Evolutionary conservation across 1,139 yeast species (phyloP).

Genomic region (Hyphopichia wangnamkhiaoensis): DNA sequence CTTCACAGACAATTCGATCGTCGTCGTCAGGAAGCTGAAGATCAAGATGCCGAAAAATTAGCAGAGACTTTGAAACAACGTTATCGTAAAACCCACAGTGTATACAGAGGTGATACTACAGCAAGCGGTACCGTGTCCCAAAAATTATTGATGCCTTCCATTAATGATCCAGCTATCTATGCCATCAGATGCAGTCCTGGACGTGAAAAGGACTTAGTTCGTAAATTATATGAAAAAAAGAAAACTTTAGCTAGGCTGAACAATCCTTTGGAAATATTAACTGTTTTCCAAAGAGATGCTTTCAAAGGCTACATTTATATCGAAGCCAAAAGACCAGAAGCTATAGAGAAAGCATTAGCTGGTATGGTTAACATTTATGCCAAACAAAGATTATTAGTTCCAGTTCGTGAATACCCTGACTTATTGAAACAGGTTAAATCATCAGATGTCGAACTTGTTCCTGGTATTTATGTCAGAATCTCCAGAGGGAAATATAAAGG

Average conservation of each 20-base stretch:
- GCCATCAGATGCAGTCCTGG: constrained; percentile 94
- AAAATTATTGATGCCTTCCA: constrained; percentile 89
- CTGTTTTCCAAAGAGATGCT: constrained; percentile 95
- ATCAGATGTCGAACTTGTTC: constrained; percentile 82
- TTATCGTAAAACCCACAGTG: constrained; percentile 84
- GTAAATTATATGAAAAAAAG: constrained; percentile 80
- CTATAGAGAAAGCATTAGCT: constrained; percentile 81
- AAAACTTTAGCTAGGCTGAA: constrained; percentile 63
- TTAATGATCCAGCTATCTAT: constrained; percentile 95
- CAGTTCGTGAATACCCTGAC: constrained; percentile 94
- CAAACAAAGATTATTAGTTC: constrained; percentile 76
- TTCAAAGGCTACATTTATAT: constrained; percentile 89
- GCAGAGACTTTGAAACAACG: constrained; percentile 93
- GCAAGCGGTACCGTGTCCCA: constrained; percentile 85
- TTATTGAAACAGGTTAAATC: constrained; percentile 87
- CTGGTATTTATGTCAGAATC: constrained; percentile 89
- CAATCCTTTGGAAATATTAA: constrained; percentile 69
- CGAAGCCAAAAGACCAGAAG: constrained; percentile 92
- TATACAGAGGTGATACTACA: constrained; percentile 80
- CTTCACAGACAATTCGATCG: constrained; percentile 91
- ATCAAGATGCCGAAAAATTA: constrained; percentile 91
- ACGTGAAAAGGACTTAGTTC: constrained; percentile 86
- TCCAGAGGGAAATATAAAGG: constrained; percentile 91
- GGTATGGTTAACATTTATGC: constrained; percentile 88
- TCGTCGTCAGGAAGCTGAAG: constrained; percentile 84